These are phyloP conservation scores for Tilletiopsis washingtonensis DNA, from an alignment of 1,284 basidiomycete genomes.

Conservation along the genomic window DNA sequence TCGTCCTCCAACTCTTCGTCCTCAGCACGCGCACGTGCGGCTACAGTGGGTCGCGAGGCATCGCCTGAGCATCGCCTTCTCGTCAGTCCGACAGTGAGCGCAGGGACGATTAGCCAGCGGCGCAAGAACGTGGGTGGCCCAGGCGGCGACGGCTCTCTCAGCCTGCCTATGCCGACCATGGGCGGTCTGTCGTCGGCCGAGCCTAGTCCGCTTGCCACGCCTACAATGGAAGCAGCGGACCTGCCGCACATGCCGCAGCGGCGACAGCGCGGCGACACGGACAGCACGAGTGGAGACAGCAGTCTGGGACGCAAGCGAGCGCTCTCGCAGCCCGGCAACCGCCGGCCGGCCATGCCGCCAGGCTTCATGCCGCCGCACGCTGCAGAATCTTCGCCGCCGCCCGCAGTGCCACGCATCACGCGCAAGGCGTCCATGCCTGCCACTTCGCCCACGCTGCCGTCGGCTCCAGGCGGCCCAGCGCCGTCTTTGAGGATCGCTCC, in stretches of 20 bases:
- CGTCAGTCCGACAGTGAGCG: slow-evolving; percentile 12
- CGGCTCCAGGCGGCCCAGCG: no score
- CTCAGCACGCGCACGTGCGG: no score
- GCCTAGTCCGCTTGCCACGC: not conserved
- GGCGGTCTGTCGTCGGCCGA: no score
- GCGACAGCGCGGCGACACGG: no score
- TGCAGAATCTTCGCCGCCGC: slow-evolving; percentile 7
- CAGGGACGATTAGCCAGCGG: slow-evolving; percentile 29
- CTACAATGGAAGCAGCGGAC: not conserved
- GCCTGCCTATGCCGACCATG: no score
- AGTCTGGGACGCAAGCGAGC: slow-evolving; percentile 24
- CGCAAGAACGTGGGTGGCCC: slow-evolving; percentile 5
- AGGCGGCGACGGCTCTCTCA: no score
- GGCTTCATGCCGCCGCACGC: slow-evolving; percentile 18
- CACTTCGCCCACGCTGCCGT: not conserved
- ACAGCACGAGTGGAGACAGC: no score
- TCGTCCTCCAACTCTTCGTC: no score
- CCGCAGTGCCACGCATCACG: slow-evolving; percentile 25
- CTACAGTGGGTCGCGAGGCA: no score
- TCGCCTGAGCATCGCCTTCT: slow-evolving; percentile 4
- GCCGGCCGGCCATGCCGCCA: slow-evolving; percentile 24
- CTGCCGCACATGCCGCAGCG: no score
- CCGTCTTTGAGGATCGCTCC: no score
- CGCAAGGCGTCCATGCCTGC: slow-evolving; percentile 16
- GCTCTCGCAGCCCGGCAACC: slow-evolving; percentile 23